Evolutionary conservation across 2,329 filamentous ascomycete species (phyloP).

Genomic region (Phialophora macrospora): DNA sequence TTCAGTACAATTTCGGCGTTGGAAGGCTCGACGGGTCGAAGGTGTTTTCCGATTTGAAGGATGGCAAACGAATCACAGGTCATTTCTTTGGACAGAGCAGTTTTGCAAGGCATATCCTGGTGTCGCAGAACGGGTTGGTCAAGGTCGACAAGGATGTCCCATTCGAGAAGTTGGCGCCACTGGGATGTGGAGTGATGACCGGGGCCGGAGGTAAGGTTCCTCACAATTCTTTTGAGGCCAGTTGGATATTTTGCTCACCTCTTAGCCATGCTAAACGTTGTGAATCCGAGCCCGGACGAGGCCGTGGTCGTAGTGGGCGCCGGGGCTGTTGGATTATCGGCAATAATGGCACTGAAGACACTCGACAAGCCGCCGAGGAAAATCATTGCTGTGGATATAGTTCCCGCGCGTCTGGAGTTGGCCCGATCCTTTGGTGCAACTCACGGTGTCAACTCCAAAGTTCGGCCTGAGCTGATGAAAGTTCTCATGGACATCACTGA

Average conservation of each 20-base stretch:
- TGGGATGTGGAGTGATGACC: conserved; percentile 44
- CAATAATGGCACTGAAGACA: conserved; percentile 44
- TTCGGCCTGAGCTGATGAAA: conserved; percentile 40
- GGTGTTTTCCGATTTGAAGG: conserved; percentile 23
- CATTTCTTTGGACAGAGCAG: conserved; percentile 44
- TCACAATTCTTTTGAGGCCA: not conserved
- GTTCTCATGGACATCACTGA: conserved; percentile 41
- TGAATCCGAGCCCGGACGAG: conserved; percentile 33
- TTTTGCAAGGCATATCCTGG: conserved; percentile 40
- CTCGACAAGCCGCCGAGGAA: conserved; percentile 35
- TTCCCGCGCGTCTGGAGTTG: conserved; percentile 49
- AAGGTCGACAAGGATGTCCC: conserved; percentile 37
- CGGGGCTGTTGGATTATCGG: conserved; percentile 44
- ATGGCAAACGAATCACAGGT: conserved; percentile 29
- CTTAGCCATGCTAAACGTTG: conserved; percentile 37
- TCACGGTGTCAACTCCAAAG: conserved; percentile 46
- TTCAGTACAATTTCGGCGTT: conserved; percentile 38
- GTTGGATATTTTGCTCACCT: conserved; percentile 8
- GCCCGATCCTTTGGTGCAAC: conserved; percentile 55
- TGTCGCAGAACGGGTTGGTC: conserved; percentile 38
- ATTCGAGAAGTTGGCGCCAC: conserved; percentile 39
- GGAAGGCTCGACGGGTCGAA: conserved; percentile 38
- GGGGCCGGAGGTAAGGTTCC: conserved; percentile 40
- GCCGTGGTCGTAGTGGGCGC: conserved; percentile 43
- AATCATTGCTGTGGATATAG: conserved; percentile 55